Evolutionary conservation across 2,329 filamentous ascomycete genomes (phyloP), one percentile per base, ranked within the genome.

Genomic region (Diaporthe ampelina): DNA sequence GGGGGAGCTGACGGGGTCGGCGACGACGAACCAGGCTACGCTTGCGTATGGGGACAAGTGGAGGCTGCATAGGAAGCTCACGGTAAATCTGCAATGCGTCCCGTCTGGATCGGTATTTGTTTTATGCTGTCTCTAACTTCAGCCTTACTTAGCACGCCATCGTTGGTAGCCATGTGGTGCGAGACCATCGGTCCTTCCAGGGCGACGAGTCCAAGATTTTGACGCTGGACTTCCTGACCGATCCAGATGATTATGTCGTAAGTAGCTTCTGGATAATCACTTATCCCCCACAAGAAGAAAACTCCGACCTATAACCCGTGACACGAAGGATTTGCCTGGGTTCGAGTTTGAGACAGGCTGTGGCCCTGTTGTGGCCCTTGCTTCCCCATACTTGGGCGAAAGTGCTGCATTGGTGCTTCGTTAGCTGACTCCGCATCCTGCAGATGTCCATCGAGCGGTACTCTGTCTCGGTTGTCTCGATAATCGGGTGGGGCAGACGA

Each of bases 61-160:
- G 70, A 63, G 70, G 48, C 48, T 72, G 13, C 70, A 72, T 13
- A 50, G 70, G 35, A 63, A 67, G 58, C 52, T 72, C 35, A 72
- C 70, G n/a, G 70, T 72, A 35, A 57, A 13, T 40, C 10, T 29
- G 0, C 45, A 48, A 15, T 7, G 2, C 13, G 17, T 1, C 6
- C 35, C 21, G 1, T 5, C 6, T 40, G 17, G 6, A 26, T 7
- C 13, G 3, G 21, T n/a, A 32, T 37, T 13, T 5, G 6, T 15
- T 5, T 4, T 6, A 9, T 5, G 7, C 15, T 17, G 35, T 37
- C 24, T 32, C 40, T 59, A 43, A 57, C 35, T 26, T 6, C 5
- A 8, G 13, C 17, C 5, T 9, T 50, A 61, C 5, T 9, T 50
- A 61, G 70, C 45, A 54, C 48, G 54, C 70, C 19, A 59, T 48